Conservation (phyloP, 2,329 filamentous ascomycete species). For the Diplodia seriata region DNA sequence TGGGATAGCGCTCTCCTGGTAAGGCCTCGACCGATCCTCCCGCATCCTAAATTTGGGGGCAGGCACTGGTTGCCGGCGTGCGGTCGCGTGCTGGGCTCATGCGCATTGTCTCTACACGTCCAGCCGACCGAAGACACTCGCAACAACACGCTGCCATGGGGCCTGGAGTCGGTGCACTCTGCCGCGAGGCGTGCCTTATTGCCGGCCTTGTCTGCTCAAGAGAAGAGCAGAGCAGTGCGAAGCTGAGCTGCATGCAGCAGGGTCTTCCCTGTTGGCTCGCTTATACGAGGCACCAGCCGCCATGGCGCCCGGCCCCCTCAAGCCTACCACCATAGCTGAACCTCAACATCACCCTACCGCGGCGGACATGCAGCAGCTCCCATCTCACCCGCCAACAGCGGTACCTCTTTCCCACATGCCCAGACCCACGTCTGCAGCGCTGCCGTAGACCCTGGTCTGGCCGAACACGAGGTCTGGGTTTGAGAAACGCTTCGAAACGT, state of each 20-base stretch:
- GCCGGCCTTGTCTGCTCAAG: background rate
- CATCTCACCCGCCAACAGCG: conserved; percentile 13
- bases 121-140: background rate
- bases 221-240: background rate
- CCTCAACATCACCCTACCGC: conserved; percentile 23
- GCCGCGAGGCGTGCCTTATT: conserved; percentile 17
- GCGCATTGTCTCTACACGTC: background rate
- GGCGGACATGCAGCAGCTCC: conserved; percentile 16
- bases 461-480: conserved; percentile 17
- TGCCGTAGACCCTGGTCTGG: conserved; percentile 17
- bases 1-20: background rate
- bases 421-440: background rate
- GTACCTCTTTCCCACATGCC: conserved; percentile 2
- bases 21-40: background rate
- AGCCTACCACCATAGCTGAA: conserved; percentile 3
- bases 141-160: background rate
- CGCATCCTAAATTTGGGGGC: background rate
- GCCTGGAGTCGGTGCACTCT: conserved; percentile 1
- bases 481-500: conserved; percentile 5
- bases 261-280: conserved; percentile 12
- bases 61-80: background rate
- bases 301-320: conserved; percentile 4
- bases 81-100: background rate
- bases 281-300: conserved; percentile 11
- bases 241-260: conserved; percentile 6